A percentile compares a stretch with the other conserved stretches of the same genome.
Evolutionary conservation across 73 alveolate species (phyloP).

Genomic region (Tetrahymena malaccensis): DNA sequence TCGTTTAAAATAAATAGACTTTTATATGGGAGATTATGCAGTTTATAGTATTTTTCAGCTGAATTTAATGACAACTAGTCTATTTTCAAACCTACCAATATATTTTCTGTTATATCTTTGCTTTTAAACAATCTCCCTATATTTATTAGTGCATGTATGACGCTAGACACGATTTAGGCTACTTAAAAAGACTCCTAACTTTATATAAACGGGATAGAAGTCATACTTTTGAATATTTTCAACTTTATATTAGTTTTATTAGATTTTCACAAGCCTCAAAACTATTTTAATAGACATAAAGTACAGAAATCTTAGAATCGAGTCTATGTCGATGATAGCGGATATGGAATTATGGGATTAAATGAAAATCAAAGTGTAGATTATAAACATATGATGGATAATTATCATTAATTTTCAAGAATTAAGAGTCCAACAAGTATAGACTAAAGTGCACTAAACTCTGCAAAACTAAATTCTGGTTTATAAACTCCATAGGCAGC

Average conservation of each 20-base stretch:
- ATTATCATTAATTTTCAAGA: background rate
- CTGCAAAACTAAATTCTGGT: background rate
- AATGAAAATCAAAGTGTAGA: background rate
- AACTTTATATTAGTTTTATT: background rate
- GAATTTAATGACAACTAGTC: background rate
- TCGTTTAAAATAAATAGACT: background rate
- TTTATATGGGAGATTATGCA: background rate
- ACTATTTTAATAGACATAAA: background rate
- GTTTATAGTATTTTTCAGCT: background rate
- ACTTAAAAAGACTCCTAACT: background rate
- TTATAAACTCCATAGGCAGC: background rate
- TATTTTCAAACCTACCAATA: background rate
- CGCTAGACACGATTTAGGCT: background rate
- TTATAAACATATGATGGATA: background rate
- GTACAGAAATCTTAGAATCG: background rate
- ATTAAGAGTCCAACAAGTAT: background rate
- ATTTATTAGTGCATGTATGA: background rate
- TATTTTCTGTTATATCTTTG: background rate
- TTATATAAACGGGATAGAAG: background rate
- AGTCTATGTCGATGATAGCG: background rate
- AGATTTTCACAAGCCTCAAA: background rate
- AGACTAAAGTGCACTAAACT: background rate
- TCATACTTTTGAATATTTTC: background rate
- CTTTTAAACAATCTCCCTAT: background rate
- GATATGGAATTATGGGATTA: background rate